phyloP scores from a whole-genome alignment of 352 stramenopile genomes.

The Pythium sukuiense region DNA sequence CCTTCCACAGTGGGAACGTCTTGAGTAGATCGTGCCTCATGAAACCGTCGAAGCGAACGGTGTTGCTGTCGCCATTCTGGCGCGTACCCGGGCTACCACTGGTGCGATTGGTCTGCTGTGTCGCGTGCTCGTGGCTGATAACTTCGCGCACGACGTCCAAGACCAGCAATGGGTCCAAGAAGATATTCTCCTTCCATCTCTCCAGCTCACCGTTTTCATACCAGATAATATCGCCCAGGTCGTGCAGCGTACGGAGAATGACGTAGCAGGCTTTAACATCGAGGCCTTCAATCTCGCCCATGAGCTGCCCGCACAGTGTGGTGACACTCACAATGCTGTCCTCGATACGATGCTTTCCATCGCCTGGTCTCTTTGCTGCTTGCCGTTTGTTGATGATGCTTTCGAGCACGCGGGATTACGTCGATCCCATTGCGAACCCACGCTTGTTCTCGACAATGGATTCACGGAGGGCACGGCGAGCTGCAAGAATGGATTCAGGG shows the following conservation, averaged over 20 bases:
- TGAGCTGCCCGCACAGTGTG: constrained; percentile 2
- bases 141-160: constrained; percentile 34
- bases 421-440: background rate
- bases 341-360: background rate
- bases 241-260: constrained; percentile 20
- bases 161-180: constrained; percentile 31
- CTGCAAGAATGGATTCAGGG: background rate
- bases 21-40: constrained; percentile 10
- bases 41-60: background rate
- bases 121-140: constrained; percentile 15
- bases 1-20: constrained; percentile 12
- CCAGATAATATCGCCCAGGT: constrained; percentile 27
- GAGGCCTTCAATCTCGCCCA: constrained; percentile 22
- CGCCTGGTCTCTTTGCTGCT: background rate
- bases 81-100: too few species aligned
- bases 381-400: background rate
- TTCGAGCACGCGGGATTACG: background rate
- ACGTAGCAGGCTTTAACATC: constrained; percentile 6
- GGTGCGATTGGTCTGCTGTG: background rate
- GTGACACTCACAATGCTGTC: background rate
- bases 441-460: background rate
- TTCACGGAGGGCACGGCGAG: background rate
- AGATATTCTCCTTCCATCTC: constrained; percentile 10
- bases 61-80: too few species aligned
- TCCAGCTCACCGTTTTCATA: constrained; percentile 16